Percentiles rank a stretch among this genome's conserved stretches.
phyloP scores from a whole-genome alignment of 768 basidiomycete species.

The Phanerochaete sordida region DNA sequence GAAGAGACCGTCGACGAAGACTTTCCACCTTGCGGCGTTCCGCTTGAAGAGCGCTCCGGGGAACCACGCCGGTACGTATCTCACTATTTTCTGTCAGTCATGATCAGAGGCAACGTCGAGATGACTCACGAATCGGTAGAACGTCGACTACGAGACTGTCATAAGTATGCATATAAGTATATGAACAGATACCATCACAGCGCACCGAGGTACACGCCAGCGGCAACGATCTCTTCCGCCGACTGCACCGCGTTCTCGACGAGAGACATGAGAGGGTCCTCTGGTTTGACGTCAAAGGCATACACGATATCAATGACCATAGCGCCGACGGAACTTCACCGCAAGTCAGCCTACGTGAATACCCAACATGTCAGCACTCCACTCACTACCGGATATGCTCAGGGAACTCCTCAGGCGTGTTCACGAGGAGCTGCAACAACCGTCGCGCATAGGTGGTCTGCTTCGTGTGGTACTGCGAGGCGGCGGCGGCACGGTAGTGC shows the following conservation, averaged over 20 bases:
- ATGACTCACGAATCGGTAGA: not conserved
- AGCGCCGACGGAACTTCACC: no score
- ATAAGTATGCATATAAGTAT: not conserved
- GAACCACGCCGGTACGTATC: constrained; percentile 21
- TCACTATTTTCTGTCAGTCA: not conserved
- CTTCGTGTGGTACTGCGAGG: constrained; percentile 25
- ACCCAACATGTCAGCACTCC: constrained; percentile 15
- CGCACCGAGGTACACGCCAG: not conserved
- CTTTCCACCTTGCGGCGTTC: not conserved
- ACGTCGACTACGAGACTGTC: not conserved
- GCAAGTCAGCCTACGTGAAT: no score
- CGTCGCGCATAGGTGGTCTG: constrained; percentile 13
- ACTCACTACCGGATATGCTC: constrained; percentile 34
- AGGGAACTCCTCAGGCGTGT: constrained; percentile 33
- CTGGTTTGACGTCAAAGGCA: constrained; percentile 34
- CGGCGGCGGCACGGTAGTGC: constrained; percentile 35
- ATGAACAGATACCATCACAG: not conserved
- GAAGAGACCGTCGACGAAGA: not conserved
- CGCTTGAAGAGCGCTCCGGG: constrained; percentile 23
- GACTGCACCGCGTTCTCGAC: constrained; percentile 33
- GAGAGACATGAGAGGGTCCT: constrained; percentile 39
- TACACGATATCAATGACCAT: constrained; percentile 39
- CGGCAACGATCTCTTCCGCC: constrained; percentile 8
- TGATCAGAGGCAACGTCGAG: not conserved
- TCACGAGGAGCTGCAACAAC: constrained; percentile 25